Conservation (phyloP, 345 rosid species). For the Salix caprea region DNA sequence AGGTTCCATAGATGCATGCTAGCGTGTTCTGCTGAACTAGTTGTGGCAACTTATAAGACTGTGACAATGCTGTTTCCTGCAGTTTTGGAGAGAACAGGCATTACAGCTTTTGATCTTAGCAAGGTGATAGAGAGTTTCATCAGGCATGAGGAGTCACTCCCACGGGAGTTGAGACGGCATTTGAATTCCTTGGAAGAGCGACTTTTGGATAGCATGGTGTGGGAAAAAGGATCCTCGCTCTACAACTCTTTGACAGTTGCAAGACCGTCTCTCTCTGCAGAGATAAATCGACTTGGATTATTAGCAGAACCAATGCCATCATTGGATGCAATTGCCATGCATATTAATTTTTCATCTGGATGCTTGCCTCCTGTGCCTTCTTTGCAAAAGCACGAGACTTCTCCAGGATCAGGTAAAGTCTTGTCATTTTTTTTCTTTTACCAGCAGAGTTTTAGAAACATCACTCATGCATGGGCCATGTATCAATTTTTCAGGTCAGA, state of each 20-base stretch:
- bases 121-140: conserved; percentile 97
- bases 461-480: not conserved
- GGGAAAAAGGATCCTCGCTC: conserved; percentile 97
- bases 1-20: conserved; percentile 33
- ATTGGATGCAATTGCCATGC: conserved; percentile 29
- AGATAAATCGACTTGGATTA: conserved; percentile 49
- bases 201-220: conserved; percentile 95
- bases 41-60: conserved; percentile 91
- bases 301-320: conserved; percentile 35
- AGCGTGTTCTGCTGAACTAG: conserved; percentile 41
- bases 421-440: not conserved
- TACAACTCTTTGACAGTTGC: conserved; percentile 92
- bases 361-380: conserved; percentile 18
- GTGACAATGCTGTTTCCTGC: conserved; percentile 93
- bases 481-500: conserved; percentile 57
- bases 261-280: conserved; percentile 56
- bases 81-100: conserved; percentile 91
- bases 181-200: conserved; percentile 92
- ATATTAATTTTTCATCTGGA: conserved; percentile 21
- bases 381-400: conserved; percentile 15
- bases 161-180: conserved; percentile 95
- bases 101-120: conserved; percentile 97
- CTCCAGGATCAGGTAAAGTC: conserved; percentile 9
- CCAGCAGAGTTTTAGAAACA: not conserved
- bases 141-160: conserved; percentile 93